Conservation (phyloP, 768 basidiomycete species). For the Kwoniella sp. region DNA sequence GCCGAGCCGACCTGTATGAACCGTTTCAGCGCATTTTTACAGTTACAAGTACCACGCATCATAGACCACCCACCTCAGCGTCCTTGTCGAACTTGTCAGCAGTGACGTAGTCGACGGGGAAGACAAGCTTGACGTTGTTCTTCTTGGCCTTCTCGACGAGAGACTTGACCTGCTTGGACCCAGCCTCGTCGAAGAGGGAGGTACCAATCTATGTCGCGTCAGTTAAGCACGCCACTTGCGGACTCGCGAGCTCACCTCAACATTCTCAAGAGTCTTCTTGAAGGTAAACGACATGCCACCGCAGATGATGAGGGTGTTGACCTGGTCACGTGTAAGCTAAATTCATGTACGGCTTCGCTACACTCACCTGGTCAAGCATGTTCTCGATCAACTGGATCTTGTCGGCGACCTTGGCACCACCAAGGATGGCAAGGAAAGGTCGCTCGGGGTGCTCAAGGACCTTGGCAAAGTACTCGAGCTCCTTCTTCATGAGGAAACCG, state of each 20-base stretch:
- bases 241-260: conserved; percentile 61
- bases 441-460: conserved; percentile 89
- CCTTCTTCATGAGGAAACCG: conserved; percentile 96
- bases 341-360: background rate
- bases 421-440: conserved; percentile 96
- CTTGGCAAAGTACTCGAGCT: conserved; percentile 97
- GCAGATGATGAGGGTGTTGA: conserved; percentile 90
- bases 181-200: conserved; percentile 86
- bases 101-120: conserved; percentile 90
- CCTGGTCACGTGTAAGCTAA: conserved; percentile 54
- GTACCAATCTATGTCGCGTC: conserved; percentile 69
- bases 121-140: conserved; percentile 88
- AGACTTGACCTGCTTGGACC: conserved; percentile 73
- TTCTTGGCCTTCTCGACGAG: conserved; percentile 87
- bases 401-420: conserved; percentile 97
- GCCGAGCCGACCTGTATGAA: conserved; percentile 62
- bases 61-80: conserved; percentile 65
- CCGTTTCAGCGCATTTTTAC: background rate
- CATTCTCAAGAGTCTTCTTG: conserved; percentile 82
- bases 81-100: conserved; percentile 94
- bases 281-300: conserved; percentile 99
- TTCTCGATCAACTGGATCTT: conserved; percentile 99
- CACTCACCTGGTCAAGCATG: conserved; percentile 86
- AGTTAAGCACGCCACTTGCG: conserved; percentile 1
- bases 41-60: background rate